These are phyloP conservation scores for Orbilia quercus DNA, from an alignment of 2,329 filamentous ascomycete species.

Conservation along the genomic window DNA sequence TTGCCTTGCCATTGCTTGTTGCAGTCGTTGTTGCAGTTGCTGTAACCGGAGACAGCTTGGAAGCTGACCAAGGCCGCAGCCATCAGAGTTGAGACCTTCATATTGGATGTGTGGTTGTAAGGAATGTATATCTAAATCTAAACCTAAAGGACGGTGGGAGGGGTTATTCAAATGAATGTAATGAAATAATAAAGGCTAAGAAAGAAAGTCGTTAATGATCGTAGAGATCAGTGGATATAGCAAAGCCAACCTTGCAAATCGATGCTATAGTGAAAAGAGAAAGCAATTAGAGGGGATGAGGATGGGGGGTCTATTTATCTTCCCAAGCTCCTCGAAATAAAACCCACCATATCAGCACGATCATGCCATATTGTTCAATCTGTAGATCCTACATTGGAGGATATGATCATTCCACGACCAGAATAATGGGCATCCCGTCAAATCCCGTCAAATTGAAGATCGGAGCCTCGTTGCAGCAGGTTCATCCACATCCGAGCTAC, in stretches of 20 bases:
- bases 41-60: constrained; percentile 9
- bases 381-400: too few species aligned
- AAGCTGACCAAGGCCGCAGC: constrained; percentile 7
- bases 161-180: not conserved
- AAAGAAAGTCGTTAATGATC: constrained; percentile 13
- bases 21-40: not conserved
- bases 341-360: too few species aligned
- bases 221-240: constrained; percentile 24
- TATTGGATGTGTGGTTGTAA: constrained; percentile 8
- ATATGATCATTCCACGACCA: not conserved
- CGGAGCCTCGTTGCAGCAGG: constrained; percentile 18
- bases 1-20: constrained; percentile 16
- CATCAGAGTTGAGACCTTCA: constrained; percentile 46
- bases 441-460: not conserved
- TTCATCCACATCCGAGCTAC: constrained; percentile 28
- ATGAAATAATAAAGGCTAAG: not conserved
- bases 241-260: constrained; percentile 10
- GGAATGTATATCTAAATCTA: constrained; percentile 1
- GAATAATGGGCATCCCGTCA: not conserved
- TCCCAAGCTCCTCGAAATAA: not conserved
- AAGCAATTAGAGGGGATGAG: not conserved
- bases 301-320: constrained; percentile 35
- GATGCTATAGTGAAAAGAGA: constrained; percentile 19
- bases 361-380: too few species aligned
- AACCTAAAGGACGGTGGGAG: constrained; percentile 28